A percentile compares a stretch with the other conserved stretches of the same genome.
Evolutionary conservation across 371 early-diverging fungal species (phyloP).

Genomic region (Blakeslea trispora): DNA sequence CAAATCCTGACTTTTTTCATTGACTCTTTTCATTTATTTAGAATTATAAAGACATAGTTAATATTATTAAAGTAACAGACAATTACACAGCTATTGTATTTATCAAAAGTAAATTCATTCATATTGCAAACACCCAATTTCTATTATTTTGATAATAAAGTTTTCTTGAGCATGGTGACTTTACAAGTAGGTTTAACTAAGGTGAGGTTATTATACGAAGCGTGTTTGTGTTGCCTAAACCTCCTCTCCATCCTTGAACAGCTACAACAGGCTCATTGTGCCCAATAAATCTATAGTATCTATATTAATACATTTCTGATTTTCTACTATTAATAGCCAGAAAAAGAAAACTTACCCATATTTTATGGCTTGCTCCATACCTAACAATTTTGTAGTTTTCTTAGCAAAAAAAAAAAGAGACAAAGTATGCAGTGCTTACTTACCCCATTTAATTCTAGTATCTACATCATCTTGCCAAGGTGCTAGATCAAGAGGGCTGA

Average conservation of each 20-base stretch:
- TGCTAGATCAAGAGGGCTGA: constrained; percentile 50
- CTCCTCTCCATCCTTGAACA: constrained; percentile 84
- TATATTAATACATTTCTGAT: no score
- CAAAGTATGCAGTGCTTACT: not conserved
- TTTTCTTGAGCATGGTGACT: no score
- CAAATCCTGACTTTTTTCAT: no score
- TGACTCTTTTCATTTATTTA: no score
- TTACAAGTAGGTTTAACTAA: no score
- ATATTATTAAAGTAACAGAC: no score
- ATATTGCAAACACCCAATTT: no score
- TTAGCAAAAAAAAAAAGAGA: not conserved
- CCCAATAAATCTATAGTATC: constrained; percentile 52
- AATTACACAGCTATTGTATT: no score
- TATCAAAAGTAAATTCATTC: no score
- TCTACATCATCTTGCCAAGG: constrained; percentile 91
- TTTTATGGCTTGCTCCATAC: constrained; percentile 72
- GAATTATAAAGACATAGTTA: no score
- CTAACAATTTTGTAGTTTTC: constrained; percentile 15
- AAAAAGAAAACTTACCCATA: constrained; percentile 53
- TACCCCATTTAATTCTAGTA: constrained; percentile 68
- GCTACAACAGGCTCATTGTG: constrained; percentile 74
- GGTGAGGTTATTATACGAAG: constrained; percentile 70
- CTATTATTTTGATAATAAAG: no score
- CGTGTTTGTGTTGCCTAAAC: constrained; percentile 85
- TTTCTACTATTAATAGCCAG: no score